Percentiles rank a stretch among this genome's conserved stretches.
phyloP scores from a whole-genome alignment of 371 early-diverging fungal species.

The Fennellomyces sp. region DNA sequence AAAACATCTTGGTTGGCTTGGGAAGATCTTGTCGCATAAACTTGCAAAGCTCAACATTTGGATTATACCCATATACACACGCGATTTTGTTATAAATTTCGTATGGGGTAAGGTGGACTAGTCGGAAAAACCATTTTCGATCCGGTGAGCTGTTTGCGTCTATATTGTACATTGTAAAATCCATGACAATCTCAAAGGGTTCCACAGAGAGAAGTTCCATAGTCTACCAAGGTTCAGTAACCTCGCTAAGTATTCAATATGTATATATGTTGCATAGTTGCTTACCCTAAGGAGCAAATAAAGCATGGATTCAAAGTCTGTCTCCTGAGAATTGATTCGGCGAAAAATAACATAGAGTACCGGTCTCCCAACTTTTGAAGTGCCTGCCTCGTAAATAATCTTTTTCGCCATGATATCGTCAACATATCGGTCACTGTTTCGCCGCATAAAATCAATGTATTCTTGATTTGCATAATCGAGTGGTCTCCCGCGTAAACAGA shows the following conservation, averaged over 20 bases:
- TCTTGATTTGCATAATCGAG: constrained; percentile 50
- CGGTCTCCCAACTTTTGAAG: constrained; percentile 73
- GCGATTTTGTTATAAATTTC: constrained; percentile 53
- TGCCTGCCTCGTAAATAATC: constrained; percentile 78
- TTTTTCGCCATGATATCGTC: constrained; percentile 64
- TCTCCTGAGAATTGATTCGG: constrained; percentile 65
- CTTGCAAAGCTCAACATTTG: constrained; percentile 69
- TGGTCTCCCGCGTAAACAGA: constrained; percentile 22
- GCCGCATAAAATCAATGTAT: constrained; percentile 77
- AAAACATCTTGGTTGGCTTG: constrained; percentile 54
- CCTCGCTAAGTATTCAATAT: not conserved
- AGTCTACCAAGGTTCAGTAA: constrained; percentile 20
- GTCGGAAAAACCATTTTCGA: constrained; percentile 63
- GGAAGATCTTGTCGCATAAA: constrained; percentile 59
- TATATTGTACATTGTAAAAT: constrained; percentile 72
- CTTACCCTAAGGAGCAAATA: constrained; percentile 67
- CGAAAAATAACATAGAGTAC: constrained; percentile 85
- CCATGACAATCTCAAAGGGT: constrained; percentile 78
- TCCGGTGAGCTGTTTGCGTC: constrained; percentile 9
- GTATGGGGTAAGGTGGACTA: constrained; percentile 70
- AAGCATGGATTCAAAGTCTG: constrained; percentile 83
- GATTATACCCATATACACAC: constrained; percentile 69
- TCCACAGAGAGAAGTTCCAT: constrained; percentile 53
- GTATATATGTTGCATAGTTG: too few relatives aligned
- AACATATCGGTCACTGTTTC: constrained; percentile 61